Percentiles rank a stretch among this genome's conserved stretches.
phyloP scores from a whole-genome alignment of 108 stramenopile genomes.

The Cyclotella choctawhatcheeana region DNA sequence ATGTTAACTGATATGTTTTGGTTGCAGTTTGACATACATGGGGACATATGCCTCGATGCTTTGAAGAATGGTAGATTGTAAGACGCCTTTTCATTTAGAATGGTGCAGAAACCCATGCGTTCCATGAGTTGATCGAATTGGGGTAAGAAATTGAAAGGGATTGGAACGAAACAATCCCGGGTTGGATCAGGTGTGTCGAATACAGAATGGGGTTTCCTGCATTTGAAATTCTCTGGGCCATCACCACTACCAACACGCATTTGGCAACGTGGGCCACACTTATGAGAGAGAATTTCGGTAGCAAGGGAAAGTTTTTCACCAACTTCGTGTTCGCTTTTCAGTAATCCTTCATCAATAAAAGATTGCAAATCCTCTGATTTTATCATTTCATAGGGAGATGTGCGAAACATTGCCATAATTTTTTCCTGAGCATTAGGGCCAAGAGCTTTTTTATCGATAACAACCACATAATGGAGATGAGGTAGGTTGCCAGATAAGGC shows the following conservation, averaged over 20 bases:
- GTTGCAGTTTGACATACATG: not conserved
- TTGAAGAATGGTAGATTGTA: not conserved
- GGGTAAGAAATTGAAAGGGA: not conserved
- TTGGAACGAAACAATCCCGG: not conserved
- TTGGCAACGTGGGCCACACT: not conserved
- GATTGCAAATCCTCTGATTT: not conserved
- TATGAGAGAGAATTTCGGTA: not conserved
- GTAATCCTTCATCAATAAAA: not conserved
- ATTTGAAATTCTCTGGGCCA: not conserved
- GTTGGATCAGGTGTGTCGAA: not conserved
- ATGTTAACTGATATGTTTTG: not conserved
- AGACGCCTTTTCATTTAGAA: not conserved
- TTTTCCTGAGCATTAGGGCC: not conserved
- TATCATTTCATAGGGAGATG: not conserved
- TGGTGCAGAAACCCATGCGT: not conserved
- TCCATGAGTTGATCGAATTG: not conserved
- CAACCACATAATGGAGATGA: not conserved
- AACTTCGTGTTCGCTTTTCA: not conserved
- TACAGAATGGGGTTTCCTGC: not conserved
- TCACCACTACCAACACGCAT: not conserved
- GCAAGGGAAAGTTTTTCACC: not conserved
- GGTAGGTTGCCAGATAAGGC: not conserved
- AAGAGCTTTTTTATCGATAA: not conserved
- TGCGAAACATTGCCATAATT: not conserved
- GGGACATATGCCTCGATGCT: not conserved